These are phyloP conservation scores for Cucumis melo DNA, from an alignment of 306 rosid genomes.

Conservation along the genomic window DNA sequence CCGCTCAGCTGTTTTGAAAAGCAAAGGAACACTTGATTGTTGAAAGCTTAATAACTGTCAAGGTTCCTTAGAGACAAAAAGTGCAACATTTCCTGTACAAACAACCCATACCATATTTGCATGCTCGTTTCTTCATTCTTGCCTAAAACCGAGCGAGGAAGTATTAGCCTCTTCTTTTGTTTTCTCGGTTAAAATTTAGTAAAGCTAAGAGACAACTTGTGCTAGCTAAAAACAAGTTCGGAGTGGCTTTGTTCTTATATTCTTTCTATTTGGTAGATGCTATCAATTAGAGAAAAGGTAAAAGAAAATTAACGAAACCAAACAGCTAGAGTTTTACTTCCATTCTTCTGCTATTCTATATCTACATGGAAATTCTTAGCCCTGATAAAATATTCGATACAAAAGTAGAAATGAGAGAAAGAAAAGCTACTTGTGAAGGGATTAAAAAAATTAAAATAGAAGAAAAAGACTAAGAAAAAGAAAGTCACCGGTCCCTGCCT, in stretches of 20 bases:
- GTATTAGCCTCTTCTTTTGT: neutral
- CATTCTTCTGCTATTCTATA: neutral
- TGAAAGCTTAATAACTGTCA: conserved; percentile 76
- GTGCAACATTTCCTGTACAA: neutral
- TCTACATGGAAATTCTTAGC: neutral
- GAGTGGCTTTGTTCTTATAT: neutral
- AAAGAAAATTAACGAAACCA: neutral
- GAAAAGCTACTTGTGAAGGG: neutral
- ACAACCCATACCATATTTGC: neutral
- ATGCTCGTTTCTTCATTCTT: neutral
- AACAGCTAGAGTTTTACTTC: neutral
- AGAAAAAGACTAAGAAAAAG: neutral
- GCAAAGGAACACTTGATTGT: conserved; percentile 61
- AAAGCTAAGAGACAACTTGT: neutral
- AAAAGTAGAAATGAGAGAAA: neutral
- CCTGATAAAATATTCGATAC: neutral
- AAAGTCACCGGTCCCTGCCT: neutral
- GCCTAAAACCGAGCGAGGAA: neutral
- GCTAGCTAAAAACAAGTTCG: neutral
- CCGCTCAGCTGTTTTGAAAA: conserved; percentile 54
- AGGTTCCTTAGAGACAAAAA: conserved; percentile 22
- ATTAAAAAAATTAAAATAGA: neutral
- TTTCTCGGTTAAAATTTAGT: neutral
- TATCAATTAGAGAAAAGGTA: neutral
- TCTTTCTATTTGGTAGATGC: neutral